Conservation (phyloP, 106 monocot genomes). For the Dendrobium huoshanense region DNA sequence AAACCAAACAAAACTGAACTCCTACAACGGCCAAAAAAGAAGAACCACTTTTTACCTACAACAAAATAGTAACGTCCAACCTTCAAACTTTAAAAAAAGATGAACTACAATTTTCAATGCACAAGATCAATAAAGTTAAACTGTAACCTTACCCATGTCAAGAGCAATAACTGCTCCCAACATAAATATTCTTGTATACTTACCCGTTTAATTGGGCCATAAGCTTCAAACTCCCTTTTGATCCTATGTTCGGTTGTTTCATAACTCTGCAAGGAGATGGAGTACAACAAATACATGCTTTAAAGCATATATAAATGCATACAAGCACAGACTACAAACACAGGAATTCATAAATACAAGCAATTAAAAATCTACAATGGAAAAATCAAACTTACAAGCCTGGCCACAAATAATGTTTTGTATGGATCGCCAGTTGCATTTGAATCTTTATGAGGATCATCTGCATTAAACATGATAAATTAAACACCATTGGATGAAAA, state of each 20-base stretch:
- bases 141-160: conserved; percentile 39
- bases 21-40: not conserved
- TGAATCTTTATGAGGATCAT: conserved; percentile 72
- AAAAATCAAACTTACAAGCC: conserved; percentile 55
- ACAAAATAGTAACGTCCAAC: not conserved
- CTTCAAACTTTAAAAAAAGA: not conserved
- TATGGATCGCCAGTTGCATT: conserved; percentile 81
- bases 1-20: conserved; percentile 2
- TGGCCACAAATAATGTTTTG: conserved; percentile 92
- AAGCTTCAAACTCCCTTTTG: conserved; percentile 99
- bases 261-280: conserved; percentile 53
- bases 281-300: not conserved
- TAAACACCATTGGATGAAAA: not conserved
- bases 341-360: not conserved
- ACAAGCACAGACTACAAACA: not conserved
- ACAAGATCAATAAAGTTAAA: not conserved
- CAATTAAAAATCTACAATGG: not conserved
- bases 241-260: conserved; percentile 86
- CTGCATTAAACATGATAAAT: conserved; percentile 24
- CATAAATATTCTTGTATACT: conserved; percentile 26
- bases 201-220: conserved; percentile 99
- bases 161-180: conserved; percentile 44
- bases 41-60: not conserved
- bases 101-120: not conserved
- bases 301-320: too few species aligned